Percentiles rank a stretch among this genome's conserved stretches.
phyloP scores from a whole-genome alignment of 768 basidiomycete species.

The Rhodosporidiobolus sp. region DNA sequence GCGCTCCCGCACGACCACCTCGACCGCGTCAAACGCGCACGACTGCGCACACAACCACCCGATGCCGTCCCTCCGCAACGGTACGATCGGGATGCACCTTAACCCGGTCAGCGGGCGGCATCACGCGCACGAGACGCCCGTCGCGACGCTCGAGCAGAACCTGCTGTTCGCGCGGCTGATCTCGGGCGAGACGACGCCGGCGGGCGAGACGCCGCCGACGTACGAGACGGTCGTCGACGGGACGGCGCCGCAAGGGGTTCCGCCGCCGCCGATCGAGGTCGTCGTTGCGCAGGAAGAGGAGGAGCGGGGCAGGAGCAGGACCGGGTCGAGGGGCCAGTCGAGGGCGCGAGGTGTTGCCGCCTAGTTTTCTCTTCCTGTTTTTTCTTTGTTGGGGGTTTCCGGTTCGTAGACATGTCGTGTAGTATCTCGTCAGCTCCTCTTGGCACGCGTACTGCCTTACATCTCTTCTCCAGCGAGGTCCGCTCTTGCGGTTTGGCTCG shows the following conservation, averaged over 20 bases:
- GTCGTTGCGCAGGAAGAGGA: slow-evolving; percentile 2
- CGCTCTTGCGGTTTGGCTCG: too few species aligned
- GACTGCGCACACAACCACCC: slow-evolving; percentile 1
- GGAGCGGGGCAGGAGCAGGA: slow-evolving; percentile 18
- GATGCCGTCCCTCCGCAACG: not conserved
- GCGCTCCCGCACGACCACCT: not conserved
- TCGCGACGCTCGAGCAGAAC: slow-evolving; percentile 48
- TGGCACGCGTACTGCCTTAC: too few species aligned
- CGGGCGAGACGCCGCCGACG: slow-evolving; percentile 80
- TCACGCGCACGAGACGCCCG: slow-evolving; percentile 36
- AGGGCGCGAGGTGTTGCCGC: not conserved
- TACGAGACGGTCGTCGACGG: slow-evolving; percentile 53
- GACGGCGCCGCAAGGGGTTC: not conserved
- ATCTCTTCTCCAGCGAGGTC: too few species aligned
- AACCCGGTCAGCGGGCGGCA: slow-evolving; percentile 18
- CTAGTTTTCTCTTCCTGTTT: not conserved
- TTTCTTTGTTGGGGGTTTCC: not conserved
- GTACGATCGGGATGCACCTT: too few species aligned
- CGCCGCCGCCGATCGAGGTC: not conserved
- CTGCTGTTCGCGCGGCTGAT: slow-evolving; percentile 73
- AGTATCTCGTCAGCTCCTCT: too few species aligned
- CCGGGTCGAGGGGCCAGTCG: not conserved
- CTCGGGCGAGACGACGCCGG: slow-evolving; percentile 73
- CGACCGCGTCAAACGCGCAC: not conserved
- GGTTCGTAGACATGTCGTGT: not conserved